Base-by-base conservation (phyloP, 805 yeast species). In the Hanseniaspora hatyaiensis region DNA sequence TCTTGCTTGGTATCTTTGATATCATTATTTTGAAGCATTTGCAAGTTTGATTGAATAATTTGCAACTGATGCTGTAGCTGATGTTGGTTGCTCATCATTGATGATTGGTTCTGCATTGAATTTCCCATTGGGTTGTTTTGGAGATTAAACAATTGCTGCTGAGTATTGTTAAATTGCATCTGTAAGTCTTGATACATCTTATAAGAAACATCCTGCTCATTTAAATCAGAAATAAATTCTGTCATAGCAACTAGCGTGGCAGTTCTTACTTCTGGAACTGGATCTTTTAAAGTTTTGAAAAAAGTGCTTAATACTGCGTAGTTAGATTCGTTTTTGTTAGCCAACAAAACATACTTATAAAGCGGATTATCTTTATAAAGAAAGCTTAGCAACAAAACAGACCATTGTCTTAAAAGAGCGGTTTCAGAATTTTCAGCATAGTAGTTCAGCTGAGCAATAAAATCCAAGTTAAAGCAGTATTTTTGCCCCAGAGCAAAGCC, bases 241-340 rank as follows among this genome's bases (percentile, higher is more conserved):
- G 86, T 75, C 41, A 89, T 65, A 0, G 95, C 82, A 29, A 78
- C 66, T 11, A 92, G 65, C 3, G 85, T 75, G 0, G 96, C 84
- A 0, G 96, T 82, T 49, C 97, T 70, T 1, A 92, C 95, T 61
- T 92, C 98, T 0, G 97, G 96, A 40, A 89, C 86, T 0, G 96
- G 95, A 59, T 92, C 97, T 52, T 74, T 75, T 15, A 87, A 69
- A 33, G 83, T 65, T 20, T 67, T 66, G 28, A 78, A 60, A 24
- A 89, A 56, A 3, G 54, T 52, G 8, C 13, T 38, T 18, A 49
- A 34, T 23, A 49, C 30, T n/a, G 41, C 40, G 34, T 42, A 49
- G n/a, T 26, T 13, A 53, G 72, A 72, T 19, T 70, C 75, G 13
- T 81, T 63, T 20, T 76, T 72, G 49, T 78, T 80, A 53, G 79